Conservation (phyloP, 495 filamentous ascomycete genomes). For the Penicillium lividum region DNA sequence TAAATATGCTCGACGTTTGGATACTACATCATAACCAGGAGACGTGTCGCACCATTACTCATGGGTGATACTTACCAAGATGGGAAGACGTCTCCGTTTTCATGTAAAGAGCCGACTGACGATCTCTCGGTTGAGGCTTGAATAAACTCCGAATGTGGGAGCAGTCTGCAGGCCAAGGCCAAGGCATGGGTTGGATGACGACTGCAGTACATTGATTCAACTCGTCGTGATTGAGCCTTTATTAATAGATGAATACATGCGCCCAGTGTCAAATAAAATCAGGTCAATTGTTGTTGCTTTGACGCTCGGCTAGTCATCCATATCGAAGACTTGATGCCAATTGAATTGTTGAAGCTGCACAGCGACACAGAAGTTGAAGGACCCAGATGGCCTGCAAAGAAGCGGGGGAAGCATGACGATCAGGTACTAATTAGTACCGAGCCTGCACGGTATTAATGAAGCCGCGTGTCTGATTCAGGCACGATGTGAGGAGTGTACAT, state of each 20-base stretch:
- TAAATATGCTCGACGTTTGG: not conserved
- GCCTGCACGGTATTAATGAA: not conserved
- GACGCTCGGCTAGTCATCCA: not conserved
- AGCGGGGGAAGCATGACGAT: not conserved
- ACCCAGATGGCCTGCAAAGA: not conserved
- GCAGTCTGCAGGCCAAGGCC: not conserved
- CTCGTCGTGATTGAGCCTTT: not conserved
- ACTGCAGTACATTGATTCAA: not conserved
- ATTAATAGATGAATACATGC: too few species aligned
- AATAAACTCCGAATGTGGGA: slow-evolving; percentile 2
- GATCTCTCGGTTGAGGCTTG: not conserved
- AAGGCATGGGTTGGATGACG: not conserved
- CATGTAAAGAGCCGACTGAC: not conserved
- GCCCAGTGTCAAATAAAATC: not conserved
- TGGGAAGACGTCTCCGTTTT: not conserved
- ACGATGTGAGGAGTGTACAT: not conserved
- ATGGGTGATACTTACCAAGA: slow-evolving; percentile 4
- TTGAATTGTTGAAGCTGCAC: not conserved
- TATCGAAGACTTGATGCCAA: not conserved
- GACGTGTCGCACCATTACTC: not conserved
- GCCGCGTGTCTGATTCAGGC: slow-evolving; percentile 1
- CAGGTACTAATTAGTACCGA: not conserved
- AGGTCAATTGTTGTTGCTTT: not conserved
- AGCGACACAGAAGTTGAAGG: not conserved
- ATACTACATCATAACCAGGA: not conserved